Evolutionary conservation across 192 early-diverging fungal species (phyloP), one percentile per base, ranked within the genome.

Genomic region (Entomortierella parvispora): DNA sequence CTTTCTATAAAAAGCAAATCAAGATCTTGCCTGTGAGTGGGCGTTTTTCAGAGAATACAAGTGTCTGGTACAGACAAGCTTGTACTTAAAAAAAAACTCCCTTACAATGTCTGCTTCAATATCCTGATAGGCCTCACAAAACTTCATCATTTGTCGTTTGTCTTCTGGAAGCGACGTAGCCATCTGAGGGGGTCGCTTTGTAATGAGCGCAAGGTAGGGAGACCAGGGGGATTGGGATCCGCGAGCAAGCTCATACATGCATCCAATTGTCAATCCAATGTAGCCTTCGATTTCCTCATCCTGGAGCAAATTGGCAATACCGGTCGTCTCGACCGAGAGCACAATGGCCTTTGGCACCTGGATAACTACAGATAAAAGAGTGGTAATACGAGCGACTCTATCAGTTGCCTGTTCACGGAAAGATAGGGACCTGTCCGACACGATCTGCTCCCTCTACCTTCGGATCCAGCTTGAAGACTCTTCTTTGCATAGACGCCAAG

Each of bases 161-260:
- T 83, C 82, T 3, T 88, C 80, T 2, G 81, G 58, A 91, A 94
- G 92, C 31, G 94, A 84, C 4, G 94, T 82, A 8, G 94, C 92
- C 43, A 93, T 81, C 37, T 88, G 85, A 42, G 74, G 65, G 23
- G 66, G 65, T 17, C 60, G 60, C 11, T 44, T 91, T 88, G 20
- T 68, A 55, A 54, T 47, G 37, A 22, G 93, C 89, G 52, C 93
- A 74, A 50, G 87, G 71, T 97, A 97, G 20, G 87, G 87, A 50
- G 74, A 84, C 92, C 93, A 97, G 2, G 93, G 93, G 17, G 90
- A 91, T 20, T 84, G 65, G 18, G 61, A 32, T 9, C 87, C 90
- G 56, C 86, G 83, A 12, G 91, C 80, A 53, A 80, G 80, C 65
- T 97, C 96, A 67, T 92, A 96, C 89, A 96, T 89, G 67, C 94